A percentile compares a stretch with the other conserved stretches of the same genome.
phyloP scores from a whole-genome alignment of 2,329 filamentous ascomycete species.

The Diaporthe helianthi region DNA sequence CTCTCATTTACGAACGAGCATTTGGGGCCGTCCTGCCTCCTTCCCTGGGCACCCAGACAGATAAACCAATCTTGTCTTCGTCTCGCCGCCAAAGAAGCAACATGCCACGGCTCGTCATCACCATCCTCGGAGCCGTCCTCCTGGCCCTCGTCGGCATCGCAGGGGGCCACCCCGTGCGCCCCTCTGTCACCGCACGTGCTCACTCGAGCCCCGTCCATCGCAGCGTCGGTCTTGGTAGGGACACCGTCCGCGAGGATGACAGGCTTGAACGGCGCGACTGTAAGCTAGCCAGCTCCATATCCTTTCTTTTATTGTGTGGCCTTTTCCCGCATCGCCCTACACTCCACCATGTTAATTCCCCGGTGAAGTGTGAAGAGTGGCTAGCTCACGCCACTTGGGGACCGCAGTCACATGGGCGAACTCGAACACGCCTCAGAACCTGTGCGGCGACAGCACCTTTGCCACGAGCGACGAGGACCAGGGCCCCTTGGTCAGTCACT shows the following conservation, averaged over 20 bases:
- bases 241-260: constrained; percentile 28
- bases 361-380: neutral
- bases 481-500: constrained; percentile 7
- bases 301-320: no score
- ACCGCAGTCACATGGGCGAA: constrained; percentile 29
- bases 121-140: neutral
- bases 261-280: constrained; percentile 28
- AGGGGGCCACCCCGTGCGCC: neutral
- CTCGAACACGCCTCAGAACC: constrained; percentile 15
- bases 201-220: neutral
- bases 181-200: neutral
- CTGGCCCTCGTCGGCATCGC: constrained; percentile 7
- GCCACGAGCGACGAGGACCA: neutral
- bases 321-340: no score
- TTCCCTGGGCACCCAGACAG: neutral
- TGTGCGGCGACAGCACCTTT: constrained; percentile 28
- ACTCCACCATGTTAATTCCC: neutral
- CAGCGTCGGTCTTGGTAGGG: constrained; percentile 26
- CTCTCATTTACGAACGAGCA: neutral
- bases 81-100: neutral
- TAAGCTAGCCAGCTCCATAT: neutral
- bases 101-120: neutral
- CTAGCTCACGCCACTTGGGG: neutral
- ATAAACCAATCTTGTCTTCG: neutral
- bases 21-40: neutral